Evolutionary conservation across 2,329 filamentous ascomycete genomes (phyloP).

Genomic region (Paradendryphiella salina): DNA sequence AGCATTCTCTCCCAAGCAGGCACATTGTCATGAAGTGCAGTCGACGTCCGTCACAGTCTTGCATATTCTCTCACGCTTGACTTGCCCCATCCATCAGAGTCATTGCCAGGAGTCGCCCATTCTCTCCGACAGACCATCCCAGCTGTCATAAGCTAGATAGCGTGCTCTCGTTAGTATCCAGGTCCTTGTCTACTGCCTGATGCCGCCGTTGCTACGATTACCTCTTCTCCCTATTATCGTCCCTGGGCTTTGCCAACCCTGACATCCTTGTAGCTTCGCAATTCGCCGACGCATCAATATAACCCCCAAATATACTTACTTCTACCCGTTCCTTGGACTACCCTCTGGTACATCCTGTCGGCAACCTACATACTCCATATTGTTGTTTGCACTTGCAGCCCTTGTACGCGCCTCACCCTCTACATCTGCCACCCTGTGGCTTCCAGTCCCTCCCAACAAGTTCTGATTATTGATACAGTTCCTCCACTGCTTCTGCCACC

Average conservation of each 20-base stretch:
- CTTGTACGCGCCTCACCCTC: constrained; percentile 21
- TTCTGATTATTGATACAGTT: constrained; percentile 6
- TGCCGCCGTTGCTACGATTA: constrained; percentile 32
- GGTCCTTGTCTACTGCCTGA: constrained; percentile 37
- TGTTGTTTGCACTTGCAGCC: constrained; percentile 15
- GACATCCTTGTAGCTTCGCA: constrained; percentile 30
- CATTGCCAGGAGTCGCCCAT: constrained; percentile 22
- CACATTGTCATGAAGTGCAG: constrained; percentile 21
- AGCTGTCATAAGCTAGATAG: constrained; percentile 25
- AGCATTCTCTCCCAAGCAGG: constrained; percentile 28
- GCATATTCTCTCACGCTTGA: constrained; percentile 33
- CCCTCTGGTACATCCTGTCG: constrained; percentile 22
- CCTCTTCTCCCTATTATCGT: constrained; percentile 32
- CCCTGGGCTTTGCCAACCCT: constrained; percentile 30
- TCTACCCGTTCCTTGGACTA: constrained; percentile 24
- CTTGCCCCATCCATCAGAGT: constrained; percentile 27
- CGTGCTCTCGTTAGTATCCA: constrained; percentile 25
- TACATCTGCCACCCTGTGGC: constrained; percentile 8
- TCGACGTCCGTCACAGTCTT: constrained; percentile 30
- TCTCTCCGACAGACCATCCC: constrained; percentile 29
- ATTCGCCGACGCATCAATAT: constrained; percentile 33
- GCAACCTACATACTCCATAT: constrained; percentile 18
- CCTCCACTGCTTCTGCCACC: constrained; percentile 9
- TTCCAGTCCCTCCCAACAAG: constrained; percentile 6
- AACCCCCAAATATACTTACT: constrained; percentile 23